Conservation (phyloP, 257 asterid species). For the Nicotiana sylvestris region DNA sequence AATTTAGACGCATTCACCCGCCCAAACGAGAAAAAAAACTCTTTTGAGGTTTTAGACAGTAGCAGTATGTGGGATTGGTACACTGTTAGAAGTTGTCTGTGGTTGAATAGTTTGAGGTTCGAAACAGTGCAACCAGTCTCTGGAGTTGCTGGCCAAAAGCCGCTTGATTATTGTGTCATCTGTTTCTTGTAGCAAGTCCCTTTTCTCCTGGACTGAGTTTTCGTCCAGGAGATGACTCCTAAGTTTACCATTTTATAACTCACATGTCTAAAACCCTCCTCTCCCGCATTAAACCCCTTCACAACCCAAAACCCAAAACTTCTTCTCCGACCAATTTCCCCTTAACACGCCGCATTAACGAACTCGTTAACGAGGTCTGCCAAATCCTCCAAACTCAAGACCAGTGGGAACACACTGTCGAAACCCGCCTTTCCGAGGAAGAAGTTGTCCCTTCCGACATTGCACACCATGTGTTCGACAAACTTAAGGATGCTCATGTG, state of each 20-base stretch:
- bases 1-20: background rate
- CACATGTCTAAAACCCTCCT: conserved; percentile 74
- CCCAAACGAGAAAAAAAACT: background rate
- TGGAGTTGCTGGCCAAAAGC: background rate
- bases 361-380: conserved; percentile 52
- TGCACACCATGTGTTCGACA: conserved; percentile 89
- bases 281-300: conserved; percentile 56
- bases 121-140: background rate
- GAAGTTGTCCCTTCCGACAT: conserved; percentile 59
- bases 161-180: background rate
- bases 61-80: background rate
- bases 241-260: background rate
- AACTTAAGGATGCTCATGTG: conserved; percentile 59
- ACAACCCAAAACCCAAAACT: conserved; percentile 37
- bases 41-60: background rate
- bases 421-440: conserved; percentile 49
- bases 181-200: background rate
- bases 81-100: background rate
- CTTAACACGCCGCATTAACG: conserved; percentile 37
- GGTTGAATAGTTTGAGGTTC: background rate
- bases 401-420: conserved; percentile 58
- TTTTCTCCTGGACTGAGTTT: background rate
- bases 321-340: conserved; percentile 19
- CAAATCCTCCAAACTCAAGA: conserved; percentile 47
- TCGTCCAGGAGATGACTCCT: conserved; percentile 12